Base-by-base conservation (phyloP, 108 stramenopile species). In the Skeletonema marinoi region DNA sequence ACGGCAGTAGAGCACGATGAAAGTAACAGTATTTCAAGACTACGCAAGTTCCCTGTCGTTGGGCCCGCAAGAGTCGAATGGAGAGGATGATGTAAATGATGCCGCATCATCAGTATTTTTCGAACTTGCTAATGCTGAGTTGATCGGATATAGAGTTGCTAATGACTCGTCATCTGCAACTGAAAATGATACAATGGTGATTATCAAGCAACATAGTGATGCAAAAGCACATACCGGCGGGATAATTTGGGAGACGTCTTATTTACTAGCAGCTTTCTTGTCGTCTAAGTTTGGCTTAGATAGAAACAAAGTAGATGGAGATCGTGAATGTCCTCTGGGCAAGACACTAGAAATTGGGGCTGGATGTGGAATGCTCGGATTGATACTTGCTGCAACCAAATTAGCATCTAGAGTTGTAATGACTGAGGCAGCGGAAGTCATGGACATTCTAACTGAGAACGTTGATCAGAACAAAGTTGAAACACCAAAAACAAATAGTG, bases 171-270 rank as follows among this genome's bases (percentile, higher is more conserved):
- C 17, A 62, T 19, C 13, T 29, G 1, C n/a, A 19, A 35, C 30
- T 29, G 19, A n/a, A 44, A 35, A 62, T 4, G 29, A 72, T 7
- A 31, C 44, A 46, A 74, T 66, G 36, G 66, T 91, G 67, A 56
- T 70, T 19, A 83, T 92, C 42, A 73, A 75, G 41, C 91, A 90
- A 75, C 85, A 88, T 61, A 70, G 70, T 63, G 48, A 73, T 50
- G 78, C 67, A 33, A 76, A 65, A 68, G 60, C 84, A 32, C 92
- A 92, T 56, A 92, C 92, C 21, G 92, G 92, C 42, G 92, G 92
- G 13, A 90, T 92, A 39, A 88, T 92, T 13, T 92, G 92, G 92
- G 92, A 92, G 74, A 90, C 92, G 5, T 77, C 85, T 17, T 89
- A 84, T 76, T 32, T 92, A 42, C 50, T 90, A 19, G 83, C 78